These are phyloP conservation scores for Gossypium trilobum DNA, from an alignment of 441 rosid species.

Conservation along the genomic window DNA sequence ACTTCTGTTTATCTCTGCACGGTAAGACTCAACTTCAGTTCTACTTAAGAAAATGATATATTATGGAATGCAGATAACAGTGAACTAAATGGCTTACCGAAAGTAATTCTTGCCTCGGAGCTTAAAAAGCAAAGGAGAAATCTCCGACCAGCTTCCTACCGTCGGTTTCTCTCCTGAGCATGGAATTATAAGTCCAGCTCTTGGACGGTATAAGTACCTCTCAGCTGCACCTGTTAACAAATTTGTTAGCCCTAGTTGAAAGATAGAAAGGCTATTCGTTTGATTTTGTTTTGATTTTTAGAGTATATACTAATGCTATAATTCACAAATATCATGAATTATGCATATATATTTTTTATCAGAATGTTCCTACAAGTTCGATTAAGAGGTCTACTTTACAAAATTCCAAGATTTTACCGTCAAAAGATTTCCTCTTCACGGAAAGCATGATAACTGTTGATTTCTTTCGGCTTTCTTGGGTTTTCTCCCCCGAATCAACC, in stretches of 20 bases:
- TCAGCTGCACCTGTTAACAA: conserved; percentile 36
- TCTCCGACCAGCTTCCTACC: conserved; percentile 61
- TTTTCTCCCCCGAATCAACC: conserved; percentile 41
- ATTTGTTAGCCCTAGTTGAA: not conserved
- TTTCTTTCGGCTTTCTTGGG: conserved; percentile 45
- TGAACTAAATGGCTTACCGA: conserved; percentile 36
- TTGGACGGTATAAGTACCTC: conserved; percentile 53
- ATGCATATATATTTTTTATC: not conserved
- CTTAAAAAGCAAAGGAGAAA: conserved; percentile 71
- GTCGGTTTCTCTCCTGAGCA: conserved; percentile 40
- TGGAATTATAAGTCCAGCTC: conserved; percentile 46
- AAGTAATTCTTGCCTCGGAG: conserved; percentile 69
- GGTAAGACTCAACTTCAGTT: conserved; percentile 14
- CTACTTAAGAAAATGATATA: not conserved
- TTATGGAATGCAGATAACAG: not conserved
- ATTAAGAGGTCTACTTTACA: conserved; percentile 31
- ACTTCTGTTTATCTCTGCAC: conserved; percentile 76
- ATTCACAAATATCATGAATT: not conserved
- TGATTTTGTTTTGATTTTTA: not conserved
- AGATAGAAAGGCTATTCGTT: not conserved
- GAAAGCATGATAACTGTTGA: conserved; percentile 63
- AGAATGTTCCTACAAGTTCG: not conserved
- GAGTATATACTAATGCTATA: not conserved
- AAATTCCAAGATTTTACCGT: conserved; percentile 49
- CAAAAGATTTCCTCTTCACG: conserved; percentile 69